Evolutionary conservation across 495 filamentous ascomycete genomes (phyloP).

Genomic region (Chaetomium tenue): DNA sequence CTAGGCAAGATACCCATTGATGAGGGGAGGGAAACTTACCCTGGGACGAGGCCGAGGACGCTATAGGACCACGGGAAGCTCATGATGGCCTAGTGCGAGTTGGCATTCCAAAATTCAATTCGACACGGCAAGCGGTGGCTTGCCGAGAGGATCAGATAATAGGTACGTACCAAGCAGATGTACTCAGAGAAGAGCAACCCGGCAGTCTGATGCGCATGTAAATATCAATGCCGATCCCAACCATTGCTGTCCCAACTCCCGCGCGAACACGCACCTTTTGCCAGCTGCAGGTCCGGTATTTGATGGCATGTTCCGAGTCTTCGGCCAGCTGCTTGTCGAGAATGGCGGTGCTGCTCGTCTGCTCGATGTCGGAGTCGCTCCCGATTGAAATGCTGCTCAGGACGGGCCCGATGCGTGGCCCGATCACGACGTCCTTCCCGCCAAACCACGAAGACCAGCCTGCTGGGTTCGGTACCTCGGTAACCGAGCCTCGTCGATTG

Average conservation of each 20-base stretch:
- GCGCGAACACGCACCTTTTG: constrained; percentile 62
- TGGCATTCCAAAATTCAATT: background rate
- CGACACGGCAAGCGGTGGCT: background rate
- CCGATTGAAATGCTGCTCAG: constrained; percentile 33
- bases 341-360: constrained; percentile 42
- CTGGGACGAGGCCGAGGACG: constrained; percentile 79
- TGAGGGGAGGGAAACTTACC: constrained; percentile 38
- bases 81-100: constrained; percentile 66
- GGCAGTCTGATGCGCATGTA: constrained; percentile 58
- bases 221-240: background rate
- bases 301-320: constrained; percentile 75
- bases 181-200: constrained; percentile 88
- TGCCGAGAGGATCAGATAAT: background rate
- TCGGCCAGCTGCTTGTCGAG: constrained; percentile 73
- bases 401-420: constrained; percentile 48
- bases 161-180: constrained; percentile 63
- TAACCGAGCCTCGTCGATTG: background rate
- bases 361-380: constrained; percentile 40
- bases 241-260: no score
- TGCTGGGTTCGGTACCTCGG: background rate
- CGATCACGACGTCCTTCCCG: constrained; percentile 37
- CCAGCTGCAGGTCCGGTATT: constrained; percentile 89
- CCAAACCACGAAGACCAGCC: constrained; percentile 35
- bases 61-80: constrained; percentile 90
- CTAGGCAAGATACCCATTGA: no score